Evolutionary conservation across 2,329 filamentous ascomycete genomes (phyloP).

Genomic region (Ophiostoma ulmi): DNA sequence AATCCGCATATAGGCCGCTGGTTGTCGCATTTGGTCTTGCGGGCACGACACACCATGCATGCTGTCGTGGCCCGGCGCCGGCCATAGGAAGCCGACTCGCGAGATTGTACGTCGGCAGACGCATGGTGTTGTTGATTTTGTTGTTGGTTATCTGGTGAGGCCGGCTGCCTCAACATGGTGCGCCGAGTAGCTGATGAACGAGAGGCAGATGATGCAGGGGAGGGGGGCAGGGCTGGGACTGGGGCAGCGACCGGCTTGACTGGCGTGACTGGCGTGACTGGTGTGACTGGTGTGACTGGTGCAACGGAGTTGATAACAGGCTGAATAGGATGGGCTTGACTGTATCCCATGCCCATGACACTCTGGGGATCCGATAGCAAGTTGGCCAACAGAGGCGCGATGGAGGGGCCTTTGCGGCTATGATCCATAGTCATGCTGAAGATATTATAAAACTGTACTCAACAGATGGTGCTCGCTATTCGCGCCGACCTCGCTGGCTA

Average conservation of each 20-base stretch:
- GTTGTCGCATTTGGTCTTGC: slow-evolving; percentile 11
- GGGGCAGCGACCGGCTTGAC: background rate
- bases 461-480: background rate
- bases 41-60: slow-evolving; percentile 5
- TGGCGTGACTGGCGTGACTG: background rate
- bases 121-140: background rate
- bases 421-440: background rate
- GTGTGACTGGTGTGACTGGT: background rate
- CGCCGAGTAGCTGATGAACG: background rate
- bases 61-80: slow-evolving; percentile 6
- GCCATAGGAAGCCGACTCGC: slow-evolving; percentile 5
- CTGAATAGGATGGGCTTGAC: background rate
- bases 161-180: background rate
- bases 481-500: background rate
- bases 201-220: background rate
- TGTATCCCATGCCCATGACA: background rate
- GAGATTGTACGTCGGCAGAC: background rate
- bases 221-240: background rate
- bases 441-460: background rate
- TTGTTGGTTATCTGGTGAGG: background rate
- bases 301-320: background rate
- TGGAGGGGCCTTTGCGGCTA: background rate
- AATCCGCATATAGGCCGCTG: slow-evolving; percentile 10
- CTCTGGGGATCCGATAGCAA: slow-evolving; percentile 5
- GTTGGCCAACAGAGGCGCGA: slow-evolving; percentile 6